phyloP scores from a whole-genome alignment of 2,329 filamentous ascomycete genomes.

The Emergomyces pasteurianus region DNA sequence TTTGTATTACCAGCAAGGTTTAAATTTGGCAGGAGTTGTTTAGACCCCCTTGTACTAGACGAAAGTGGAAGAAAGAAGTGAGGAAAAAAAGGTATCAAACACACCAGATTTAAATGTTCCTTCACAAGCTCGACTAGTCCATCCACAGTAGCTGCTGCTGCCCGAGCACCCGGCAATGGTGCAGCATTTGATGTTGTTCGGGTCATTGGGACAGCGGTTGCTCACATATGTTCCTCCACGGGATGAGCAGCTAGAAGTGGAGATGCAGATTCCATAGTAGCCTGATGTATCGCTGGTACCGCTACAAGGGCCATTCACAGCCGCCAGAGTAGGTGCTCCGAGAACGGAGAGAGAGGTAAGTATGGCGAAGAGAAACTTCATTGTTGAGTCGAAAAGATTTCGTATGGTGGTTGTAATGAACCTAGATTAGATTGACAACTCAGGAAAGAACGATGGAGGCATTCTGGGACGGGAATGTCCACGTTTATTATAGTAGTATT shows the following conservation, averaged over 20 bases:
- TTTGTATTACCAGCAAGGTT: background rate
- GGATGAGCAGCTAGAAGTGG: background rate
- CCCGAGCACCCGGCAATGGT: background rate
- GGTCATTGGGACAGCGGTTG: background rate
- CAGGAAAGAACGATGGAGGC: background rate
- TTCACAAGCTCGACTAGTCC: background rate
- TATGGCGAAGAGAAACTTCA: background rate
- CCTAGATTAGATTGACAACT: background rate
- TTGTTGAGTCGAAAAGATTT: background rate
- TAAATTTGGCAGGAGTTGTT: no score
- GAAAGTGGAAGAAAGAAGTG: background rate
- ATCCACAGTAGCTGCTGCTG: background rate
- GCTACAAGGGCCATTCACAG: background rate
- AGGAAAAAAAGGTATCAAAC: background rate
- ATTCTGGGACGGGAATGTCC: background rate
- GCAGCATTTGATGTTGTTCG: background rate
- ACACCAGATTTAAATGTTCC: background rate
- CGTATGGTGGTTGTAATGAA: background rate
- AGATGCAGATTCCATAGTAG: background rate
- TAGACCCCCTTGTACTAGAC: background rate
- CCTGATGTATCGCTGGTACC: background rate
- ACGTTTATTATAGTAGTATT: background rate
- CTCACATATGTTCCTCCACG: background rate
- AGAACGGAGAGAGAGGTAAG: background rate
- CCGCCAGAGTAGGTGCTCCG: background rate